Base-by-base conservation (phyloP, 768 basidiomycete genomes). In the Hericium alpestre region DNA sequence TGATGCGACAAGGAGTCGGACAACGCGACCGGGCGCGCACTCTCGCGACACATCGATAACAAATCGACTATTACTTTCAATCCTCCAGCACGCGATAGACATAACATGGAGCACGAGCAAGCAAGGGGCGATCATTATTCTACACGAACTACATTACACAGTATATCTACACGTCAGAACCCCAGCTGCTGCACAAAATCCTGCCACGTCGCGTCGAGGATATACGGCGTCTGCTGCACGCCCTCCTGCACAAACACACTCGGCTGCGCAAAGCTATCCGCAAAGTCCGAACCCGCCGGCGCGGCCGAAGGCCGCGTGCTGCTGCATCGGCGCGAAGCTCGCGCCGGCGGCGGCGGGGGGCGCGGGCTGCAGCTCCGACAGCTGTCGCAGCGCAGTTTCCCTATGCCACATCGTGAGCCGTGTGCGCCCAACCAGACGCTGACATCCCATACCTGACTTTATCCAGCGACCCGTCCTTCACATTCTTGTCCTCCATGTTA, bases 401-500 rank as follows among this genome's bases (percentile, higher is more conserved):
- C 82, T 75, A 68, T 69, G 15, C 73, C 58, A 56, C 74, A 57
- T 76, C 69, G n/a, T 46, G n/a, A 46, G 43, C 43, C 13, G 3
- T 18, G 9, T 7, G 20, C 20, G 8, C 43, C 1, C 15, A 20
- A 15, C 32, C 43, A 46, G 13, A 46, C 8, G 4, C 43, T 1
- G 4, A 10, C 9, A 46, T 9, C 43, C 16, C 43, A 32, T 58
- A 90, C 86, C 86, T 80, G 55, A 94, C 86, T 63, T 76, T 77
- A 57, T 95, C 86, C 38, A 98, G 71, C 27, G 89, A 87, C 10
- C 81, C 81, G 63, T 94, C 87, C 60, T 79, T 81, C 58, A 85
- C 70, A 67, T 98, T 99, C 64, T 90, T 72, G 65, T 98, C 92
- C 59, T 96, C 93, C 88, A 95, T 91, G 66, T 98, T 98, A 65